phyloP scores from a whole-genome alignment of 345 rosid genomes.

The Populus tremula region DNA sequence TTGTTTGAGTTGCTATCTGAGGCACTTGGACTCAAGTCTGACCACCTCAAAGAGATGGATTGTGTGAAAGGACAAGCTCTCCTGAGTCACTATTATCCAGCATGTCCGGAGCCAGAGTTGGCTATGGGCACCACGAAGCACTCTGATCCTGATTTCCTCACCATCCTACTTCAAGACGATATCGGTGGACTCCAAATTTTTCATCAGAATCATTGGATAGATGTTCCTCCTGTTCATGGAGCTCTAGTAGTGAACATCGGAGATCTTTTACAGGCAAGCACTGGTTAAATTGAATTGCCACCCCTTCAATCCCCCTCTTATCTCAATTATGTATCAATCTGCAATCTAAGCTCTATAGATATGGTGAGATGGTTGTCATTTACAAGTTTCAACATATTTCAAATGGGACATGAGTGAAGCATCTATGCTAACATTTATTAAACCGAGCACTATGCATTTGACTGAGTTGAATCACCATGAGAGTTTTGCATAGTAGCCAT shows the following conservation, averaged over 20 bases:
- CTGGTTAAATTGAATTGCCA: neutral
- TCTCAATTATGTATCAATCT: neutral
- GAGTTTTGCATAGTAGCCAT: too few species aligned
- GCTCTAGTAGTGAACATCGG: slow-evolving; percentile 16
- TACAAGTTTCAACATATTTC: too few species aligned
- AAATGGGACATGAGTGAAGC: neutral
- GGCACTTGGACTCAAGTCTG: slow-evolving; percentile 17
- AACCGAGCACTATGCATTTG: neutral
- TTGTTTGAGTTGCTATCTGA: slow-evolving; percentile 17
- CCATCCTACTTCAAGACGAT: slow-evolving; percentile 17
- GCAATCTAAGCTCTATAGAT: neutral
- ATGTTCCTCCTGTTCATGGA: slow-evolving; percentile 15
- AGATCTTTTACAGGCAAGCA: slow-evolving; percentile 18
- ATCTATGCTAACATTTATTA: neutral
- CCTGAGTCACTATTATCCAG: slow-evolving; percentile 20
- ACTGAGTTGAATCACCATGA: neutral
- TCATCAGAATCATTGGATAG: slow-evolving; percentile 13
- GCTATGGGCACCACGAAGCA: slow-evolving; percentile 10
- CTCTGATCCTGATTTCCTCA: slow-evolving; percentile 14
- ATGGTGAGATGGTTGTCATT: too few species aligned
- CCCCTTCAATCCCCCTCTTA: neutral
- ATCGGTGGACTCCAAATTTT: slow-evolving; percentile 21
- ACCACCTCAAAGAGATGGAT: slow-evolving; percentile 11
- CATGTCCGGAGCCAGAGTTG: slow-evolving; percentile 24
- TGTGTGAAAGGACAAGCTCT: slow-evolving; percentile 12